Percentiles rank a stretch among this genome's conserved stretches.
Evolutionary conservation across 305 asterid genomes (phyloP).

Genomic region (Plantago lanceolata): DNA sequence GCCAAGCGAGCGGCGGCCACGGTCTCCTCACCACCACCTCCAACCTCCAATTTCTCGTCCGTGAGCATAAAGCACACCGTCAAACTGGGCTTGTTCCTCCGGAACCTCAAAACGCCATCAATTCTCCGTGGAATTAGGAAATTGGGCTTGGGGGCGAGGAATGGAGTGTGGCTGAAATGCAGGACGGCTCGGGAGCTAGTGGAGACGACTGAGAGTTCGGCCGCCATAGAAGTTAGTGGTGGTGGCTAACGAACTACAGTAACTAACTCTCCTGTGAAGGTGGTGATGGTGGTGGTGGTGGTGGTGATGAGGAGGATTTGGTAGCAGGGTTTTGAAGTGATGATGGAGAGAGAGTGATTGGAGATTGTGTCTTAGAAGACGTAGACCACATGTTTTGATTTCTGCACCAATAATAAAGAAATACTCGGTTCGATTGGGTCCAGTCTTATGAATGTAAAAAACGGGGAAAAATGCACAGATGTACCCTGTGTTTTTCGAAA

Average conservation of each 20-base stretch:
- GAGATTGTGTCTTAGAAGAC: conserved; percentile 26
- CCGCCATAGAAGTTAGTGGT: conserved; percentile 46
- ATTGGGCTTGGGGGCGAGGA: conserved; percentile 33
- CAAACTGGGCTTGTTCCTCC: conserved; percentile 31
- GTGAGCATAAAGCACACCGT: conserved; percentile 53
- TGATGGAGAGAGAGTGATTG: conserved; percentile 21
- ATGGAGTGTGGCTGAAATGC: conserved; percentile 27
- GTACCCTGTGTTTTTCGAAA: too few species aligned
- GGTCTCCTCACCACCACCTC: conserved; percentile 29
- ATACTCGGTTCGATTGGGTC: too few species aligned
- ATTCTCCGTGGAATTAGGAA: conserved; percentile 19
- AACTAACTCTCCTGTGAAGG: conserved; percentile 20
- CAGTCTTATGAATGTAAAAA: too few species aligned
- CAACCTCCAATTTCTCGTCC: conserved; percentile 36
- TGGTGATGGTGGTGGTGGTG: not conserved
- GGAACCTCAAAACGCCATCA: conserved; percentile 23
- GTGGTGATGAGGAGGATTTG: not conserved
- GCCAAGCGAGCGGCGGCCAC: conserved; percentile 35
- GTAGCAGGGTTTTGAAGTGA: not conserved
- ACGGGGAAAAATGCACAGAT: too few species aligned
- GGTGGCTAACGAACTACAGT: too few species aligned
- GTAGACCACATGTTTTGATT: conserved; percentile 34
- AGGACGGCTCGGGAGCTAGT: conserved; percentile 14
- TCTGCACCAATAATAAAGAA: too few species aligned
- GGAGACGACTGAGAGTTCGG: conserved; percentile 37